Conservation (phyloP, 257 asterid species). For the Solanum verrucosum region DNA sequence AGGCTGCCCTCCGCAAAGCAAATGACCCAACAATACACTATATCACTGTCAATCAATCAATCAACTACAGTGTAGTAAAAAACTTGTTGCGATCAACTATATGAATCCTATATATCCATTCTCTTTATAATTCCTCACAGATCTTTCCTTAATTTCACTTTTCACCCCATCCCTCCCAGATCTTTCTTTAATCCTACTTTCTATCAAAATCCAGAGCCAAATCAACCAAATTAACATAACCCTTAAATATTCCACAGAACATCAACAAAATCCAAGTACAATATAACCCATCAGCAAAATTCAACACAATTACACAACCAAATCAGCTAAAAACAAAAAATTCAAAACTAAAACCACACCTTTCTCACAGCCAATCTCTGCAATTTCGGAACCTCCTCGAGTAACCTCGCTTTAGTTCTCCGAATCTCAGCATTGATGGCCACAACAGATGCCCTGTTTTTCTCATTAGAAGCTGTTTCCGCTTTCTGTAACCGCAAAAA, state of each 20-base stretch:
- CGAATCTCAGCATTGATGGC: conserved; percentile 95
- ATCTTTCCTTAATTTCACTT: neutral
- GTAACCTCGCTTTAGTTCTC: conserved; percentile 74
- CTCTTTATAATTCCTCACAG: neutral
- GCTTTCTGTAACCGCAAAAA: conserved; percentile 47
- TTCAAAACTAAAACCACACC: conserved; percentile 16
- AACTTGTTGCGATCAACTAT: neutral
- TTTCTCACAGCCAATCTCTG: conserved; percentile 83
- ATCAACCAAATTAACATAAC: neutral
- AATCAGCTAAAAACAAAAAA: neutral
- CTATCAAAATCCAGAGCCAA: neutral
- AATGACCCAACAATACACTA: neutral
- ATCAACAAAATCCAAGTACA: neutral
- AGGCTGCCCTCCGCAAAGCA: neutral
- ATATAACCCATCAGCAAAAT: neutral
- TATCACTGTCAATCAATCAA: neutral
- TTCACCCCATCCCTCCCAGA: neutral
- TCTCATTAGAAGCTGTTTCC: conserved; percentile 67
- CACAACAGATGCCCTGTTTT: conserved; percentile 75
- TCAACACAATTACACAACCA: neutral
- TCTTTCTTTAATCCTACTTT: neutral
- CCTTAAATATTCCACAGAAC: neutral
- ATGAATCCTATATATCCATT: neutral
- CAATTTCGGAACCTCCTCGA: conserved; percentile 87
- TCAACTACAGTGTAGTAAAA: neutral